These are phyloP conservation scores for Kingdonia uniflora DNA, from an alignment of 164 flowering plant genomes.

Conservation along the genomic window DNA sequence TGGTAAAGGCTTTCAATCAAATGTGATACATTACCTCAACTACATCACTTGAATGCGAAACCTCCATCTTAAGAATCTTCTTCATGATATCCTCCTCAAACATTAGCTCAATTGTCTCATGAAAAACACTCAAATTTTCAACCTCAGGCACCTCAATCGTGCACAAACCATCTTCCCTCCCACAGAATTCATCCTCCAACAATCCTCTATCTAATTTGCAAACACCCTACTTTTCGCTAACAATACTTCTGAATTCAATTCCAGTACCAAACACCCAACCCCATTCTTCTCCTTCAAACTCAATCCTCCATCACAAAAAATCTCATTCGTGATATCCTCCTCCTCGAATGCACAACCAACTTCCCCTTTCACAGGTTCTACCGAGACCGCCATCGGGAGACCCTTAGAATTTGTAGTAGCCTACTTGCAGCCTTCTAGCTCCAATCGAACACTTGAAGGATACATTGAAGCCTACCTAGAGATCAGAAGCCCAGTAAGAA, in stretches of 20 bases:
- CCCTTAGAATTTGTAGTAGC: too few relatives aligned
- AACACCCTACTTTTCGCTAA: slow-evolving; percentile 47
- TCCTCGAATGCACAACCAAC: slow-evolving; percentile 1
- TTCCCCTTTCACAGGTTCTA: slow-evolving; percentile 2
- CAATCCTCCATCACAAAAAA: slow-evolving; percentile 25
- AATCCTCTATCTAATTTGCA: slow-evolving; percentile 40
- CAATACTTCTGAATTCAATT: slow-evolving; percentile 58
- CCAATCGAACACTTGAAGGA: too few relatives aligned
- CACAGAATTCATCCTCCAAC: slow-evolving; percentile 10
- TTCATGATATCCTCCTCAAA: slow-evolving; percentile 46
- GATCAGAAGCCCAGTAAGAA: too few relatives aligned
- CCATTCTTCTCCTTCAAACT: slow-evolving; percentile 68
- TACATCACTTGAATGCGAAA: slow-evolving; percentile 51
- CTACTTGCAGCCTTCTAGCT: too few relatives aligned
- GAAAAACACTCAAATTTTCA: slow-evolving; percentile 51
- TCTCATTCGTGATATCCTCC: slow-evolving; percentile 8
- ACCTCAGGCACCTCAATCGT: too few relatives aligned
- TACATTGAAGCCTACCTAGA: too few relatives aligned
- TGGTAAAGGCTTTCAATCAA: too few relatives aligned
- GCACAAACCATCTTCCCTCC: too few relatives aligned
- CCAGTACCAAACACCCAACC: slow-evolving; percentile 45
- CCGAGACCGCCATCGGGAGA: background rate
- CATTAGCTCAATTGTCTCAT: slow-evolving; percentile 83
- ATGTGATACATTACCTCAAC: slow-evolving; percentile 49
- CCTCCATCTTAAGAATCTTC: slow-evolving; percentile 47